A percentile compares a stretch with the other conserved stretches of the same genome.
Conservation (phyloP, 2,329 filamentous ascomycete genomes). For the Sarocladiaceae sp. region DNA sequence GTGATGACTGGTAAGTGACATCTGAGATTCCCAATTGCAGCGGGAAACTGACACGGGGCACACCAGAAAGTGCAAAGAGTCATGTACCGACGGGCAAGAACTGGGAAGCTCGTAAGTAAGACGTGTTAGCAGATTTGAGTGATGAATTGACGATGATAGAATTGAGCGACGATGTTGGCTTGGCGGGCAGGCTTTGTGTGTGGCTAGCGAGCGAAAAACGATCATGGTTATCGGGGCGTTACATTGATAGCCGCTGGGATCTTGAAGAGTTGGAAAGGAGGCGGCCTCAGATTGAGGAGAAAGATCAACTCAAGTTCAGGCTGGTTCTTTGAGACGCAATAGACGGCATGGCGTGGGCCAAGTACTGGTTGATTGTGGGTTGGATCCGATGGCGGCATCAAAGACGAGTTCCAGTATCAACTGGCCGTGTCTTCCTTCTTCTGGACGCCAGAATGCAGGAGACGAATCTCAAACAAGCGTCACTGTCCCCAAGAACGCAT, state of each 20-base stretch:
- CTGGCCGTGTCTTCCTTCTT: too few relatives aligned
- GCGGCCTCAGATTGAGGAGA: conserved; percentile 22
- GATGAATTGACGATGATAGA: too few relatives aligned
- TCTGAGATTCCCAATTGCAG: conserved; percentile 14
- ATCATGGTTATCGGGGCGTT: conserved; percentile 29
- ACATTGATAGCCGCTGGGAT: conserved; percentile 22
- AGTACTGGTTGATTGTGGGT: too few relatives aligned
- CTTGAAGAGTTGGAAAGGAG: conserved; percentile 24
- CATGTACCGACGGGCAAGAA: neutral
- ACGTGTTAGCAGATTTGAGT: neutral
- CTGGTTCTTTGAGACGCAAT: too few relatives aligned
- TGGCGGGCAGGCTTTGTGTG: conserved; percentile 19
- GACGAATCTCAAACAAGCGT: too few relatives aligned
- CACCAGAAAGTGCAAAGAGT: conserved; percentile 9
- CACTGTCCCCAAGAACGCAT: neutral
- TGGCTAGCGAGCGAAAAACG: conserved; percentile 24
- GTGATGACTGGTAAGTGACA: conserved; percentile 28
- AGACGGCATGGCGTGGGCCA: too few relatives aligned
- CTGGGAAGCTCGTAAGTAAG: conserved; percentile 3
- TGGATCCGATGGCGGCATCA: too few relatives aligned
- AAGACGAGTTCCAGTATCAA: too few relatives aligned
- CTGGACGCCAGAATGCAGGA: too few relatives aligned
- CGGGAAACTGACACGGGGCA: conserved; percentile 14
- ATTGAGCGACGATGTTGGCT: conserved; percentile 10
- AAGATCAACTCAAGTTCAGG: conserved; percentile 20